A percentile compares a stretch with the other conserved stretches of the same genome.
These are phyloP conservation scores for Panicum virgatum DNA, from an alignment of 202 grass and related monocot genomes.

Conservation along the genomic window DNA sequence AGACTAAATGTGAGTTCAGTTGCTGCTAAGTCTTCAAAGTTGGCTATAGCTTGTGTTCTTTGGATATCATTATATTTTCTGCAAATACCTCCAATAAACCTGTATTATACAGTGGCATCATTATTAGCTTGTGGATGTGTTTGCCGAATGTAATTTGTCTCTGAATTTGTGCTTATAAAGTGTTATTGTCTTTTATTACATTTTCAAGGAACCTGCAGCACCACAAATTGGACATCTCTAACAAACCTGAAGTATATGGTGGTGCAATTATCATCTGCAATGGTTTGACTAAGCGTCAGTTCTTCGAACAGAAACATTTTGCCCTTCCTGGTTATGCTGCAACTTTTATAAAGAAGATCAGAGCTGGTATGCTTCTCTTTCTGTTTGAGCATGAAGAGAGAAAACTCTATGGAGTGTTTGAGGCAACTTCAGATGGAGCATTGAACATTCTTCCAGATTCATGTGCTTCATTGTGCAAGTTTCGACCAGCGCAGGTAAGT, in stretches of 20 bases:
- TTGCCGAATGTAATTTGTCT: constrained; percentile 16
- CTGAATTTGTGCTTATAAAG: constrained; percentile 10
- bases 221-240: constrained; percentile 23
- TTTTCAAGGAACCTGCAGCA: constrained; percentile 37
- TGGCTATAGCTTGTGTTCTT: neutral
- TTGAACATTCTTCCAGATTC: constrained; percentile 53
- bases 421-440: constrained; percentile 67
- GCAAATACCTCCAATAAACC: constrained; percentile 26
- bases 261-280: constrained; percentile 69
- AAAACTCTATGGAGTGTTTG: constrained; percentile 66
- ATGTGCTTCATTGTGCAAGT: constrained; percentile 41
- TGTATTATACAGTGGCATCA: constrained; percentile 25
- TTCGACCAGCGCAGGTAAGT: constrained; percentile 51
- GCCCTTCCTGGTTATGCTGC: constrained; percentile 48
- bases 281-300: constrained; percentile 42
- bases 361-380: constrained; percentile 75
- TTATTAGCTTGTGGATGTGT: constrained; percentile 16
- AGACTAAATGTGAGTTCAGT: neutral
- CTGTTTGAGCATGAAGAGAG: constrained; percentile 56
- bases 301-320: constrained; percentile 50
- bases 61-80: constrained; percentile 24
- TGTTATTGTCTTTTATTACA: neutral
- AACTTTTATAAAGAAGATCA: constrained; percentile 63
- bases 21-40: constrained; percentile 6
- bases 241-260: constrained; percentile 50